Conservation (phyloP, 2,329 filamentous ascomycete species). For the Colletotrichum lini region DNA sequence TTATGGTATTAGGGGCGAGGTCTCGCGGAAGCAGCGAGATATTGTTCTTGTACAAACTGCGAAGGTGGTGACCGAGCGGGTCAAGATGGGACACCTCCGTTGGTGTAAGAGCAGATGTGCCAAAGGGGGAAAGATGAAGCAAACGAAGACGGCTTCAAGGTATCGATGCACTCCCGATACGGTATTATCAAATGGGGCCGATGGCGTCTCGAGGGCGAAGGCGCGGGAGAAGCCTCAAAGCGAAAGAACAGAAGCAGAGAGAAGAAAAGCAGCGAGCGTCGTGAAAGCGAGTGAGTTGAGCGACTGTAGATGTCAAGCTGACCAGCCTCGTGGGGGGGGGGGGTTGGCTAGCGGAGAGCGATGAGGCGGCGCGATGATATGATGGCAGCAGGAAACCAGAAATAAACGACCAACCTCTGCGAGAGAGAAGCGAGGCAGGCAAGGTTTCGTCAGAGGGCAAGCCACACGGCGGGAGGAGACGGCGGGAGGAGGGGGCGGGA, state of each 20-base stretch:
- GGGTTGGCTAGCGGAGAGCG: slow-evolving; percentile 19
- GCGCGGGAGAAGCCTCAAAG: neutral
- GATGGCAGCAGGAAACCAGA: neutral
- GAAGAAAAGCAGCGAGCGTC: slow-evolving; percentile 15
- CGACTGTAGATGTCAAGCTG: slow-evolving; percentile 5
- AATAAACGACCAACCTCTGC: slow-evolving; percentile 18
- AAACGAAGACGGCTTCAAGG: slow-evolving; percentile 7
- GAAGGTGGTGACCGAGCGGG: neutral
- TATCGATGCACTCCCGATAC: slow-evolving; percentile 4
- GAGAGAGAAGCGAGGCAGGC: slow-evolving; percentile 7
- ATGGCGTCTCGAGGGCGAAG: slow-evolving; percentile 4
- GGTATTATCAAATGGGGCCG: neutral
- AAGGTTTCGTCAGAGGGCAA: slow-evolving; percentile 14
- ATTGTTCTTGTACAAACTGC: neutral
- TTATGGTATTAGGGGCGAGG: slow-evolving; percentile 23
- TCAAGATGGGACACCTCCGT: neutral
- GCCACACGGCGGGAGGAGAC: slow-evolving; percentile 9
- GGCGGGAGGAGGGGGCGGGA: neutral
- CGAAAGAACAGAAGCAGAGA: slow-evolving; percentile 10
- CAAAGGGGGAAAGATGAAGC: neutral
- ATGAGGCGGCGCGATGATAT: slow-evolving; percentile 6
- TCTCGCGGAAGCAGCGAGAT: neutral
- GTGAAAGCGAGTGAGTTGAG: slow-evolving; percentile 24
- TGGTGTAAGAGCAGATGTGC: neutral
- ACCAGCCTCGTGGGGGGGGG: slow-evolving; percentile 2